Conservation (phyloP, 306 rosid genomes). For the Canavalia gladiata region DNA sequence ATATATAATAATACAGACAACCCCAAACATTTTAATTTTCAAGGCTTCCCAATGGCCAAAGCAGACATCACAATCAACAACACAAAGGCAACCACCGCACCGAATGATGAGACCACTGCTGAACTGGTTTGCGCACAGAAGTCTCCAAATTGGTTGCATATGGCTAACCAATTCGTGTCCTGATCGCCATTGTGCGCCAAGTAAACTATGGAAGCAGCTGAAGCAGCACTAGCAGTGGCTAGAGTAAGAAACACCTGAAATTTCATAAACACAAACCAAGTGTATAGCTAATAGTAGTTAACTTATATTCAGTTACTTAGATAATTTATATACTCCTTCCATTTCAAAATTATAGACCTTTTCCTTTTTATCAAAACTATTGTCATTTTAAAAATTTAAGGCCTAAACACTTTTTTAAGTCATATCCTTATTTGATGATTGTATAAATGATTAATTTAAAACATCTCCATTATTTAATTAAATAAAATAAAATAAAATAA, state of each 20-base stretch:
- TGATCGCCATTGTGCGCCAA: constrained; percentile 86
- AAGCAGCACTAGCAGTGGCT: constrained; percentile 71
- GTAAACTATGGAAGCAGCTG: constrained; percentile 85
- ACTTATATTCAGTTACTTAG: too few species aligned
- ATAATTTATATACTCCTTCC: too few species aligned
- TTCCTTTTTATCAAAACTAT: too few species aligned
- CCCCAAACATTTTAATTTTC: constrained; percentile 2
- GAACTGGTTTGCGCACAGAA: constrained; percentile 76
- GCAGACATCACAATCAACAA: constrained; percentile 72
- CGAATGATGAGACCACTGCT: constrained; percentile 76
- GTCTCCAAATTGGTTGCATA: constrained; percentile 80
- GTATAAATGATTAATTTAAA: too few species aligned
- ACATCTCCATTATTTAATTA: too few species aligned
- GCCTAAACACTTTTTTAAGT: too few species aligned
- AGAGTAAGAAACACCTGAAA: constrained; percentile 70
- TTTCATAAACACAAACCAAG: constrained; percentile 2
- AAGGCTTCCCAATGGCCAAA: constrained; percentile 60
- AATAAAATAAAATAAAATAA: too few species aligned
- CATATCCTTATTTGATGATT: too few species aligned
- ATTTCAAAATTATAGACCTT: too few species aligned
- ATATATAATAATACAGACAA: neutral
- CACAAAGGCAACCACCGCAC: constrained; percentile 59
- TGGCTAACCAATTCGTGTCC: constrained; percentile 84
- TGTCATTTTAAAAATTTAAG: too few species aligned
- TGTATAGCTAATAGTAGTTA: neutral